Percentiles rank a stretch among this genome's conserved stretches.
Conservation (phyloP, 176 grass and related monocot species). For the Carex myosuroides region DNA sequence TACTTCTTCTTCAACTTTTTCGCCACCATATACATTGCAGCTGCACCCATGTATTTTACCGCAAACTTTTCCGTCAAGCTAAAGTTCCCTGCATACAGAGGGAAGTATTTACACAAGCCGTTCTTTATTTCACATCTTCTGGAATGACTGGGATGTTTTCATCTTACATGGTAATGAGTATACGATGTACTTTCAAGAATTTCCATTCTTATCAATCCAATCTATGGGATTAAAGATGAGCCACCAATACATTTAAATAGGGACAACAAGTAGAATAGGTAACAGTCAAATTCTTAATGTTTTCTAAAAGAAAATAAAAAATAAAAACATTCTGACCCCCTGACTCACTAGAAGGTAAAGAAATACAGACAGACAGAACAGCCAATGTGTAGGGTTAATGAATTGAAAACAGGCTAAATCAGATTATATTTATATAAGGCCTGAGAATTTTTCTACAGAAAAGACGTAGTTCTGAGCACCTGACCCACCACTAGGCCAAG, state of each 20-base stretch:
- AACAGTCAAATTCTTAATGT: background rate
- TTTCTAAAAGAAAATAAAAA: background rate
- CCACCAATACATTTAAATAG: background rate
- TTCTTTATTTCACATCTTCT: background rate
- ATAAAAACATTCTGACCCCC: background rate
- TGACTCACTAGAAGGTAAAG: background rate
- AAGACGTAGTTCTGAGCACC: background rate
- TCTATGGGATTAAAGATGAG: background rate
- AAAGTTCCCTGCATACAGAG: constrained; percentile 68
- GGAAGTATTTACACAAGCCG: background rate
- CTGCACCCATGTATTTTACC: constrained; percentile 88
- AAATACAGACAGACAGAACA: background rate
- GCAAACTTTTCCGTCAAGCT: constrained; percentile 60
- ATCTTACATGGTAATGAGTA: background rate
- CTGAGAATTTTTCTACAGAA: background rate
- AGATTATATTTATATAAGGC: background rate
- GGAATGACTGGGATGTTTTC: background rate
- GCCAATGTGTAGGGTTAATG: background rate
- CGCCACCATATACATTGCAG: constrained; percentile 82
- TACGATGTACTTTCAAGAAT: background rate
- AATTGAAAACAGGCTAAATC: background rate
- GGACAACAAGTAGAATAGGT: background rate
- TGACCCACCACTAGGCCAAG: background rate
- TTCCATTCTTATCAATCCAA: background rate
- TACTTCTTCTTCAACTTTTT: constrained; percentile 96